Base-by-base conservation (phyloP, 108 stramenopile genomes). In the Skeletonema potamos region DNA sequence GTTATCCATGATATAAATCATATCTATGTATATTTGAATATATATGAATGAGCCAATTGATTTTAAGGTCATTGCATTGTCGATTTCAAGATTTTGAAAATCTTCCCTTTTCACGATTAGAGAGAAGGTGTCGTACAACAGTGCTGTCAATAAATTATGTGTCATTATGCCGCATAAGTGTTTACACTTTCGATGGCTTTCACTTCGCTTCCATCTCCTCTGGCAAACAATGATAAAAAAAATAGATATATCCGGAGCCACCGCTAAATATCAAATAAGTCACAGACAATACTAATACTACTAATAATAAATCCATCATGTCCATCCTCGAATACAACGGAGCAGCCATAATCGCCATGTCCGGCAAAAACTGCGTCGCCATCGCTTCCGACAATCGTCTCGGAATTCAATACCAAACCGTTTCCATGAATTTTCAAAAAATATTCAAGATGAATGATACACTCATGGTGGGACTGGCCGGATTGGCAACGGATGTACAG, bases 301-400 rank as follows among this genome's bases (percentile, higher is more conserved):
- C 18, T 18, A 22, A 48, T 4, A 34, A 6, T 48, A 48, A 48
- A 48, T 48, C 11, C 18, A 88, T 13, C 37, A 93, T 92, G 99
- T 99, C 99, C n/a, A 97, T 98, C 72, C 77, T 98, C 41, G 92
- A 94, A 85, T 97, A 98, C 84, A 99, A 99, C 79, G 99, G 99
- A 41, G 93, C 90, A 61, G 99, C 98, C 48, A 90, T 97, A 34
- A 89, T 99, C 44, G 98, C 96, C 82, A 99, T 99, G 99, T 86
- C 95, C 43, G 99, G 99, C 66, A 96, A 99, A 46, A 90, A 96
- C 77, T 99, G 99, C 70, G 98, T 99, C 18, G 99, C 93, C 34
- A 99, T 99, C 66, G 96, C 96, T 60, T 84, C 89, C 28, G 99
- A 99, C 72, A 89, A 88, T 62, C 95, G 99, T 37, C 79, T 99